Evolutionary conservation across 1,284 basidiomycete species (phyloP).

Genomic region (Trametes hirsuta): DNA sequence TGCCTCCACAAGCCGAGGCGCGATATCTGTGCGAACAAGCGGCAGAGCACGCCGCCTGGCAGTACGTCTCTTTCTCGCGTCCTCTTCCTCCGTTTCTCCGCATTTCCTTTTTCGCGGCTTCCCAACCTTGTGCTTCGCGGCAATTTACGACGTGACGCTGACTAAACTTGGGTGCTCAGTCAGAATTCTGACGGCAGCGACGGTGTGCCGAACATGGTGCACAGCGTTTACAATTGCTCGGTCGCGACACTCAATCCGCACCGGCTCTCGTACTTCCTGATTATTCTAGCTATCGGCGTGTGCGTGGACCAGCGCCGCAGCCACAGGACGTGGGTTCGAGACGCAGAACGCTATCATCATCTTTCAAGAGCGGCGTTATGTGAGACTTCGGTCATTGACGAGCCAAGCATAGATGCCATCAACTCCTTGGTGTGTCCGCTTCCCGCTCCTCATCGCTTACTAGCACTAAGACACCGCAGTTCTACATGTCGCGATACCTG

Average conservation of each 20-base stretch:
- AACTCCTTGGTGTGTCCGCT: slow-evolving; percentile 56
- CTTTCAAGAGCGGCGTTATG: slow-evolving; percentile 61
- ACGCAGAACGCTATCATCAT: slow-evolving; percentile 65
- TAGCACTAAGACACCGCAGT: slow-evolving; percentile 42
- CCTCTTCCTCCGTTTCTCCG: slow-evolving; percentile 11
- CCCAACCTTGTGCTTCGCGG: slow-evolving; percentile 16
- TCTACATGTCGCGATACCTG: slow-evolving; percentile 75
- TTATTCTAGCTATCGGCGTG: slow-evolving; percentile 63
- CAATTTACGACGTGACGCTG: slow-evolving; percentile 15
- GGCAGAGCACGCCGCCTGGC: slow-evolving; percentile 67
- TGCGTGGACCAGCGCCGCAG: slow-evolving; percentile 58
- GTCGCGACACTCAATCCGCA: slow-evolving; percentile 61
- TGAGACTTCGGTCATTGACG: slow-evolving; percentile 64
- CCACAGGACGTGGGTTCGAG: slow-evolving; percentile 49
- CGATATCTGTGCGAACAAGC: slow-evolving; percentile 61
- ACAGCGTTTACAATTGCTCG: slow-evolving; percentile 62
- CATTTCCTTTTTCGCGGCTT: slow-evolving; percentile 12
- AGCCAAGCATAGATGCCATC: slow-evolving; percentile 66
- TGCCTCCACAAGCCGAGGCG: slow-evolving; percentile 60
- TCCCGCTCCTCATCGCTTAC: background rate
- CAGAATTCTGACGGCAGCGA: slow-evolving; percentile 69
- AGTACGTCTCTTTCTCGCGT: slow-evolving; percentile 47
- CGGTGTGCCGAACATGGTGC: slow-evolving; percentile 63
- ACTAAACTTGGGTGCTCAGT: slow-evolving; percentile 39
- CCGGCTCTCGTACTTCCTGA: slow-evolving; percentile 62